Base-by-base conservation (phyloP, 345 rosid genomes). In the Acer campestre region DNA sequence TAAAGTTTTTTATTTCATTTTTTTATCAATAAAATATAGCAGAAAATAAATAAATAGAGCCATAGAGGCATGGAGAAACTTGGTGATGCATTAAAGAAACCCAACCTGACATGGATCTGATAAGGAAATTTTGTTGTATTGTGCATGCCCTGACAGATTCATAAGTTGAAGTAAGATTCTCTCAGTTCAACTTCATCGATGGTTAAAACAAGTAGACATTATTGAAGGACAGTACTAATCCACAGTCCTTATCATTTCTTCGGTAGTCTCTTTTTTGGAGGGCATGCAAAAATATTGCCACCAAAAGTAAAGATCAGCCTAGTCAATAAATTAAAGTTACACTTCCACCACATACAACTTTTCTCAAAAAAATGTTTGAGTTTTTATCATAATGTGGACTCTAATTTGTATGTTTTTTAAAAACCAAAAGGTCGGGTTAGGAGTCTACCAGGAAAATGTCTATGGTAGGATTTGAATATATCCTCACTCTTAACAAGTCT, bases 361-460 rank as follows among this genome's bases (percentile, higher is more conserved):
- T 53, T 72, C 74, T 53, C 22, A 75, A 75, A 75, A 75, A 68
- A 51, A 63, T 35, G 38, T 35, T 31, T 35, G 5, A 35, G 38
- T 4, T 35, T 35, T 35, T 35, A 35, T 35, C 38, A 35, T 35
- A 35, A 35, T 35, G 6, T 35, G 5, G 6, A 31, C 35, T 31
- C 35, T 0, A n/a, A n/a, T n/a, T 31, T 31, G 35, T 31, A 31
- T 31, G 35, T 3, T 31, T 31, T 31, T n/a, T n/a, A n/a, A 25
- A 25, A 25, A 0, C 27, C 27, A 25, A 25, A 25, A 0, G 27
- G 27, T 25, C 27, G 27, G 1, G 27, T 25, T 25, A 25, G 1
- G 1, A 25, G 27, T 25, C 27, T 25, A 25, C 27, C 27, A n/a
- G n/a, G n/a, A n/a, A n/a, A n/a, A n/a, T n/a, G n/a, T n/a, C 1